Evolutionary conservation across 352 stramenopile genomes (phyloP), one percentile per base, ranked within the genome.

Genomic region (Thraustochytrium striatum): DNA sequence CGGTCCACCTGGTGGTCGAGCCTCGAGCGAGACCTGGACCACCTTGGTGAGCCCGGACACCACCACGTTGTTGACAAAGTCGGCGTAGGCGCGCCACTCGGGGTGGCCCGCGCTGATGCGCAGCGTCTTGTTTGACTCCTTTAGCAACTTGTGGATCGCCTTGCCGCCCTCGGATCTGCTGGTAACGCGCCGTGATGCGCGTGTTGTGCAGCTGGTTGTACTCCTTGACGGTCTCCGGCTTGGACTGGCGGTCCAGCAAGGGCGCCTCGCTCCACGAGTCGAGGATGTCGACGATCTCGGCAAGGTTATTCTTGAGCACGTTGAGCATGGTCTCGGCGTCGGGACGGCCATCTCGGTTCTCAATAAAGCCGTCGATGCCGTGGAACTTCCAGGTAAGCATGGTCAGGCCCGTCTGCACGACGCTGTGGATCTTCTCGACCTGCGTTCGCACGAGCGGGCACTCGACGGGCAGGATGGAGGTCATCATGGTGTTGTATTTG

Each of bases 51-150:
- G 88, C 28, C 95, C 95, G 57, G 93, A 89, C 19, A 98, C 91
- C 16, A 99, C 93, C 21, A 98, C 94, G 82, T 95, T 97, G 85
- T 98, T 98, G 58, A 98, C 91, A 78, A 98, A 99, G 82, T 98
- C 93, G 25, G 98, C 90, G 79, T 99, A 99, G 16, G 91, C 91
- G 68, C 93, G 95, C 95, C 95, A 99, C 83, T 98, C 88, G 57
- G 86, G 88, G n/a, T 93, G 93, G 33, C 88, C 92, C 79, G 97
- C 97, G 47, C 94, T 93, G 11, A 97, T 91, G 35, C 84, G 80
- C 36, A 99, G 92, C 8, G 94, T 87, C 19, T 94, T 93, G 83
- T 97, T 97, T 1, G 91, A 97, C 79, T 98, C 92, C 83, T 98
- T 98, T 53, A 98, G 73, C 25, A 96, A 88, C 19, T 89, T 88